Evolutionary conservation across 805 yeast species (phyloP).

Genomic region (Saccharomyces jurei): DNA sequence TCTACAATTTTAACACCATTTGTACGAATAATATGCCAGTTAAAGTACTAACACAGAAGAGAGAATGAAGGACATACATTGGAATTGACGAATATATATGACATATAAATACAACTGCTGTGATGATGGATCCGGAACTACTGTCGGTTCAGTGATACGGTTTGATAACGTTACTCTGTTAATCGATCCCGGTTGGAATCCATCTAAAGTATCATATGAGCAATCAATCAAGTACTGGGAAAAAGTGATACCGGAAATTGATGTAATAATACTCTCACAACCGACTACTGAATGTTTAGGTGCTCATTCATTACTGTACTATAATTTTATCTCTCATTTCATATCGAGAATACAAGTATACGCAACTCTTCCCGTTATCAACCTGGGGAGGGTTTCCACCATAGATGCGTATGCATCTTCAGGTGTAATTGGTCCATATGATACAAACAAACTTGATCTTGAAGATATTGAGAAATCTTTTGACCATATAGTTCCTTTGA

Average conservation of each 20-base stretch:
- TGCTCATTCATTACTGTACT: conserved; percentile 62
- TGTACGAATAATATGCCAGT: background rate
- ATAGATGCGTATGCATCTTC: conserved; percentile 69
- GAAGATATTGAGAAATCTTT: conserved; percentile 74
- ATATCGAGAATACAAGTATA: conserved; percentile 65
- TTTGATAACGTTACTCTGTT: conserved; percentile 52
- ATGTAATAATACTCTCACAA: conserved; percentile 75
- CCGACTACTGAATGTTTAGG: conserved; percentile 74
- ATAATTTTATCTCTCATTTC: conserved; percentile 44
- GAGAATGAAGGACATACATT: background rate
- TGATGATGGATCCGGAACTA: conserved; percentile 22
- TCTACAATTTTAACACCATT: background rate
- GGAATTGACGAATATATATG: conserved; percentile 8
- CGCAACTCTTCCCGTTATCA: conserved; percentile 83
- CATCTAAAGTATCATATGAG: conserved; percentile 34
- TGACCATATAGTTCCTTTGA: conserved; percentile 60
- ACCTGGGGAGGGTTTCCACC: conserved; percentile 76
- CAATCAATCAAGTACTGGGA: conserved; percentile 32
- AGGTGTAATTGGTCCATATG: conserved; percentile 70
- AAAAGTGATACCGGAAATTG: conserved; percentile 40
- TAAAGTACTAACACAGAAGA: background rate
- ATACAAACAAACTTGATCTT: conserved; percentile 49
- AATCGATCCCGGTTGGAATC: conserved; percentile 75
- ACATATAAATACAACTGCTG: conserved; percentile 20
- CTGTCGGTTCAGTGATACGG: conserved; percentile 42